Base-by-base conservation (phyloP, 225 moss, liverwort and hornwort genomes). In the Pseudoscleropodium purum region DNA sequence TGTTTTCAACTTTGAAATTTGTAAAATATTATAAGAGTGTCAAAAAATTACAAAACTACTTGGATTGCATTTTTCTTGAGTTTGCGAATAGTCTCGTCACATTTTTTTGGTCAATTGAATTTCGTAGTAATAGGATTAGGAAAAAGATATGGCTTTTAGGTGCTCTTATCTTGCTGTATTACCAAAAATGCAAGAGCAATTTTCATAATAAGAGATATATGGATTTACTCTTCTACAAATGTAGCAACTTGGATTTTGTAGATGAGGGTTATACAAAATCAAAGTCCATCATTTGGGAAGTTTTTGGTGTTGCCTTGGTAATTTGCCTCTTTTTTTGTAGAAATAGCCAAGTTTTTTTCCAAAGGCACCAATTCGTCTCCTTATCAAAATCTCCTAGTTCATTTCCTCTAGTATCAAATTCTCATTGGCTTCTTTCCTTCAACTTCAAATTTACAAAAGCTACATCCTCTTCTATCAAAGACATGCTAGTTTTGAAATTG, bases 221-320 rank as follows among this genome's bases (percentile, higher is more conserved):
- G 9, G 43, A 17, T 45, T 10, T 16, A 29, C 3, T 29, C 73
- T 45, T 73, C 29, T 10, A 10, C 10, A 43, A 43, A 29, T 29
- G 11, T 15, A 43, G 2, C 16, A 43, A 7, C 1, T 2, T 39
- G 0, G 14, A 39, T 69, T 69, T 0, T 13, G 0, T 2, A 23
- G 1, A 69, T n/a, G 69, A 69, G 0, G 20, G 3, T 37, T 2
- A 66, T 1, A 34, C 1, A 5, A 66, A 36, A 66, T 36, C 6
- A 5, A 12, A 37, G 11, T 37, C 3, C 11, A 36, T 36, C 5
- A 7, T 2, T 66, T 1, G 1, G 3, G 18, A 34, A 18, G 2
- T 18, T 34, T 34, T 34, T 18, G 18, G 10, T 5, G 34, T 5
- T 66, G 2, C 36, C 6, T 5, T 0, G 4, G 0, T 66, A 10